Evolutionary conservation across 2,329 filamentous ascomycete species (phyloP).

Genomic region (Trichoderma endophyticum): DNA sequence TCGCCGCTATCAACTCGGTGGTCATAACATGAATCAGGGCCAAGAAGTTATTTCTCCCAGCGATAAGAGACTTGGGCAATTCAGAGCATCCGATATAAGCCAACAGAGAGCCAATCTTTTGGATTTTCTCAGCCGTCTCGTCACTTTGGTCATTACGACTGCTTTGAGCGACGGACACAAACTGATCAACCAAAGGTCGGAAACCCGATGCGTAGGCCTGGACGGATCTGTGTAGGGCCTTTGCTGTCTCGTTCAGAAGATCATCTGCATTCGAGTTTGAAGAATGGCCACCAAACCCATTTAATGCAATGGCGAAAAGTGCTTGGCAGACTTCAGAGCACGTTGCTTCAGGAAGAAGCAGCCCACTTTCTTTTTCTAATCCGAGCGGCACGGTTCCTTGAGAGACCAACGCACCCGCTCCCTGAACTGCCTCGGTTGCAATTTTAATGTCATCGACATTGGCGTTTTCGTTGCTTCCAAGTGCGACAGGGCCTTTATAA

Average conservation of each 20-base stretch:
- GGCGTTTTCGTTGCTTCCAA: constrained; percentile 27
- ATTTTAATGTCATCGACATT: constrained; percentile 40
- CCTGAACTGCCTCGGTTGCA: constrained; percentile 44
- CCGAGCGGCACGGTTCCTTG: constrained; percentile 30
- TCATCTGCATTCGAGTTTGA: constrained; percentile 31
- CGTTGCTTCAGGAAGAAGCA: constrained; percentile 35
- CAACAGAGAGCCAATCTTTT: constrained; percentile 42
- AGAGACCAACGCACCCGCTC: constrained; percentile 44
- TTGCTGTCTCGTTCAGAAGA: constrained; percentile 41
- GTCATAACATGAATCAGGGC: constrained; percentile 37
- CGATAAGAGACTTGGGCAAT: constrained; percentile 27
- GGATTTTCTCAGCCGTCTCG: constrained; percentile 30
- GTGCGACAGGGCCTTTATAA: constrained; percentile 38
- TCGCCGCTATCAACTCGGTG: constrained; percentile 35
- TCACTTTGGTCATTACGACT: constrained; percentile 23
- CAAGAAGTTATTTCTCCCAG: constrained; percentile 40
- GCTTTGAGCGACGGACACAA: constrained; percentile 27
- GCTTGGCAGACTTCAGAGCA: constrained; percentile 39
- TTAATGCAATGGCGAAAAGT: constrained; percentile 32
- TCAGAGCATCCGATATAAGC: constrained; percentile 50
- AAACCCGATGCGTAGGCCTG: constrained; percentile 37
- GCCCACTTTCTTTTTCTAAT: constrained; percentile 6
- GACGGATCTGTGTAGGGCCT: constrained; percentile 40
- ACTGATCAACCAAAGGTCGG: constrained; percentile 31
- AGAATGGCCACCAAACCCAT: constrained; percentile 23